Base-by-base conservation (phyloP, 2,329 filamentous ascomycete genomes). In the Ophiosphaerella herpotricha region DNA sequence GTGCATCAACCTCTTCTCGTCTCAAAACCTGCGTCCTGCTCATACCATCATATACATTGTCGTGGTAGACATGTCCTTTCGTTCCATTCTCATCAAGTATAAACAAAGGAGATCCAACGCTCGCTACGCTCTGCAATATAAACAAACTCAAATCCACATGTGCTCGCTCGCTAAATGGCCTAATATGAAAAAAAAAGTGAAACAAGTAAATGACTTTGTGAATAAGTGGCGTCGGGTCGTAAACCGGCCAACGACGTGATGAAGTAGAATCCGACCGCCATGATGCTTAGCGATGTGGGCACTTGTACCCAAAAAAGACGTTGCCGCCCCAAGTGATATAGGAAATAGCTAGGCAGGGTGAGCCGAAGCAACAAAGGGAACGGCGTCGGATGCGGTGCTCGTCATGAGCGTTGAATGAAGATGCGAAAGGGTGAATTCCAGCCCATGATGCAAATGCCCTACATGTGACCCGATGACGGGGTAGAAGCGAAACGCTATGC, bases 391-490 rank as follows among this genome's bases (percentile, higher is more conserved):
- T 58, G 58, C 58, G 54, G 58, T 61, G 60, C 63, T 62, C 58
- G 48, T 55, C 48, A 43, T 47, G 54, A 55, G 57, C 56, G 41
- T 48, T 36, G 47, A 39, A 46, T 32, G 35, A 26, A 48, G 36
- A 48, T 40, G 50, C 50, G 43, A 46, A 63, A 61, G 52, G 55
- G 61, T 58, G 55, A 49, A 54, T 55, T 56, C 57, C 60, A 60
- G 52, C 63, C 67, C 63, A 66, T 60, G 61, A 71, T 72, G 68
- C 68, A 70, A 58, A 63, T 59, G 60, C 67, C 63, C 62, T 67
- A 68, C 46, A 58, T 50, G 56, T 48, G 48, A 55, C 58, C 55
- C 51, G 31, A 42, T 26, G 46, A 44, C 23, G 50, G 57, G 59
- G 64, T 43, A 64, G 63, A 70, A 70, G 50, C 52, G 58, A 69